A percentile compares a stretch with the other conserved stretches of the same genome.
phyloP scores from a whole-genome alignment of 2,329 filamentous ascomycete genomes.

The Cadophora gregata region DNA sequence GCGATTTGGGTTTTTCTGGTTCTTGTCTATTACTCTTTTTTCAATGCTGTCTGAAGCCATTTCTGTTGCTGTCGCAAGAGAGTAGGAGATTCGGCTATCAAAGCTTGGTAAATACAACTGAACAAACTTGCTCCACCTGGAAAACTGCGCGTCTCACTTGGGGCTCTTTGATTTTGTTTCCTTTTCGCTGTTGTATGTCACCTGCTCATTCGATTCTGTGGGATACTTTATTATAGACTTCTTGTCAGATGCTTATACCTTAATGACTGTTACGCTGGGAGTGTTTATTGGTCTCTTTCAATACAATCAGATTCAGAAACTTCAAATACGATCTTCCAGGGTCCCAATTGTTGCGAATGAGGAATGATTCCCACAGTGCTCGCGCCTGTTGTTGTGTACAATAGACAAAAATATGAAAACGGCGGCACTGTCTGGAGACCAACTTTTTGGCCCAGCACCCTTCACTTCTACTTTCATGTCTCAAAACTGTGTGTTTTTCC shows the following conservation, averaged over 20 bases:
- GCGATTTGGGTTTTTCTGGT: conserved; percentile 22
- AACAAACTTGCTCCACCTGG: conserved; percentile 21
- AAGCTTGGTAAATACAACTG: conserved; percentile 30
- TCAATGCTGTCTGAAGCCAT: conserved; percentile 18
- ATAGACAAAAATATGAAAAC: conserved; percentile 27
- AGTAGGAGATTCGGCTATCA: conserved; percentile 17
- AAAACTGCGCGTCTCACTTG: conserved; percentile 7
- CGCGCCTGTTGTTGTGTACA: conserved; percentile 24
- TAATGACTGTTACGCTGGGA: conserved; percentile 36
- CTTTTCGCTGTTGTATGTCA: background rate
- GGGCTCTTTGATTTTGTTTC: conserved; percentile 10
- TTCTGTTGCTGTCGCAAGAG: conserved; percentile 6
- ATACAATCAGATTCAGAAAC: conserved; percentile 11
- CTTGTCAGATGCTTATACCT: conserved; percentile 21
- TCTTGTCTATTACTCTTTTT: conserved; percentile 17
- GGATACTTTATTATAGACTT: conserved; percentile 10
- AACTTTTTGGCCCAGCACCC: conserved; percentile 38
- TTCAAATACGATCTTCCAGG: background rate
- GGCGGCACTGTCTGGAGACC: conserved; percentile 38
- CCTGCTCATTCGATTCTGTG: conserved; percentile 17
- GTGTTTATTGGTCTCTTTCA: conserved; percentile 37
- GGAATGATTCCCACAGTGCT: conserved; percentile 18
- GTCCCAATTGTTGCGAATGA: background rate
- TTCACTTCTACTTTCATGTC: conserved; percentile 10
- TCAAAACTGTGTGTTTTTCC: background rate